Percentiles rank a stretch among this genome's conserved stretches.
phyloP scores from a whole-genome alignment of 192 early-diverging fungal species.

The Rhizoclosmatium globosum region DNA sequence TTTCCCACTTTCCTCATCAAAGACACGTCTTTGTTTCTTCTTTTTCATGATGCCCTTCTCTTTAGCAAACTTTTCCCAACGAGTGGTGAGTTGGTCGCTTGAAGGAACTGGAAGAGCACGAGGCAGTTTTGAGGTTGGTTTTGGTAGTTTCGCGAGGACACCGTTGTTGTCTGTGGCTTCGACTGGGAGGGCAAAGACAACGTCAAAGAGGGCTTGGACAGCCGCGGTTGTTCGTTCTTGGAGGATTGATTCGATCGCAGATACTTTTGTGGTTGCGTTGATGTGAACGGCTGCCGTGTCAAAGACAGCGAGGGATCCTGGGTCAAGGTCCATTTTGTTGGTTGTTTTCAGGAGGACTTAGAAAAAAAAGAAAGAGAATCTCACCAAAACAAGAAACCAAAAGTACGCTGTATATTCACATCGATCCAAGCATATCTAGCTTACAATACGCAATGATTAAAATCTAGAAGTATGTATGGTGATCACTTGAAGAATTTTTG shows the following conservation, averaged over 20 bases:
- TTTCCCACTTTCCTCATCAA: conserved; percentile 82
- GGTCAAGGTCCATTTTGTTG: conserved; percentile 77
- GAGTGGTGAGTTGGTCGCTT: conserved; percentile 80
- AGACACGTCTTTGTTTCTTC: conserved; percentile 85
- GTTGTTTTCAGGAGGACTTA: not conserved
- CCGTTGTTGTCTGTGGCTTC: conserved; percentile 66
- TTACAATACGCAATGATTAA: too few relatives aligned
- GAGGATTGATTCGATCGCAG: conserved; percentile 40
- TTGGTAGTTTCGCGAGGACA: conserved; percentile 82
- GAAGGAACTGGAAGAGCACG: conserved; percentile 95
- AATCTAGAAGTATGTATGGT: too few relatives aligned
- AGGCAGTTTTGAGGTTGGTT: conserved; percentile 71
- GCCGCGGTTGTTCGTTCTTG: conserved; percentile 75
- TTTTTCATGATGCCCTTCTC: conserved; percentile 91
- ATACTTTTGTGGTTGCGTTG: conserved; percentile 55
- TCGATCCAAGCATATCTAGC: too few relatives aligned
- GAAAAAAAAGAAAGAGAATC: conserved; percentile 29
- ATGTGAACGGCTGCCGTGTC: conserved; percentile 84
- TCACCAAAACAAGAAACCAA: not conserved
- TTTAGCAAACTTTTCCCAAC: conserved; percentile 99
- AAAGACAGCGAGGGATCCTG: conserved; percentile 81
- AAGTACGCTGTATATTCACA: too few relatives aligned
- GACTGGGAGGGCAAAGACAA: conserved; percentile 83
- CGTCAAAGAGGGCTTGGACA: conserved; percentile 87
- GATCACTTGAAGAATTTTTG: too few relatives aligned